Evolutionary conservation across 2,329 filamentous ascomycete species (phyloP).

Genomic region (Purpureocillium takamizusanense): DNA sequence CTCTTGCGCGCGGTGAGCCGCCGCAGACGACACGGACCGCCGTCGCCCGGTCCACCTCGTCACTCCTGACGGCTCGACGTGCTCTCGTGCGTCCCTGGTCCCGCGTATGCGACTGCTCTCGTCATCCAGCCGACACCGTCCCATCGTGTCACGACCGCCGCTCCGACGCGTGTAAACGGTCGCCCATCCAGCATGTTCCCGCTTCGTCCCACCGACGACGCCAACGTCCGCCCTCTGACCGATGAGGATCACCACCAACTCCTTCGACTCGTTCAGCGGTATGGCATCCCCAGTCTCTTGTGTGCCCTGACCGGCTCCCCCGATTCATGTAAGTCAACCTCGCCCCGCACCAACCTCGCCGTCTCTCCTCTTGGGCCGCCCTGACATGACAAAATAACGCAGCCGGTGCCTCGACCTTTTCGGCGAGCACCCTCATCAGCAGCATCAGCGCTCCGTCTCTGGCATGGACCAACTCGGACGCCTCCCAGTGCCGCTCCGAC

Average conservation of each 20-base stretch:
- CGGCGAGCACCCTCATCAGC: conserved; percentile 30
- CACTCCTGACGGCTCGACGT: background rate
- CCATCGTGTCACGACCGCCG: conserved; percentile 2
- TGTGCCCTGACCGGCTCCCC: conserved; percentile 25
- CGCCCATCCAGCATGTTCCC: conserved; percentile 21
- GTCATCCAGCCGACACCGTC: conserved; percentile 16
- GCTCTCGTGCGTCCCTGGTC: background rate
- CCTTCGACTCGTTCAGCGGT: conserved; percentile 25
- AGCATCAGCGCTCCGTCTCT: conserved; percentile 30
- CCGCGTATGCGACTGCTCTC: conserved; percentile 6
- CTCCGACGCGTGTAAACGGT: background rate
- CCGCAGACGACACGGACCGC: too few relatives aligned
- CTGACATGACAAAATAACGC: conserved; percentile 1
- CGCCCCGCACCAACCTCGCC: too few relatives aligned
- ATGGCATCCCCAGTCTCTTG: conserved; percentile 27
- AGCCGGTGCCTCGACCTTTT: conserved; percentile 30
- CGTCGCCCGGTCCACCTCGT: too few relatives aligned
- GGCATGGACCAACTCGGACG: conserved; percentile 31
- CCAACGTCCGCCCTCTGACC: conserved; percentile 22
- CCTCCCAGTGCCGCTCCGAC: conserved; percentile 28
- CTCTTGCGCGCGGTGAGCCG: too few relatives aligned
- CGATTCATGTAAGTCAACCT: conserved; percentile 23
- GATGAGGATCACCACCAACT: conserved; percentile 30
- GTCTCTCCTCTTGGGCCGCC: background rate
- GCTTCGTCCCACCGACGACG: conserved; percentile 23